Conservation (phyloP, 257 asterid genomes). For the Coffea canephora region DNA sequence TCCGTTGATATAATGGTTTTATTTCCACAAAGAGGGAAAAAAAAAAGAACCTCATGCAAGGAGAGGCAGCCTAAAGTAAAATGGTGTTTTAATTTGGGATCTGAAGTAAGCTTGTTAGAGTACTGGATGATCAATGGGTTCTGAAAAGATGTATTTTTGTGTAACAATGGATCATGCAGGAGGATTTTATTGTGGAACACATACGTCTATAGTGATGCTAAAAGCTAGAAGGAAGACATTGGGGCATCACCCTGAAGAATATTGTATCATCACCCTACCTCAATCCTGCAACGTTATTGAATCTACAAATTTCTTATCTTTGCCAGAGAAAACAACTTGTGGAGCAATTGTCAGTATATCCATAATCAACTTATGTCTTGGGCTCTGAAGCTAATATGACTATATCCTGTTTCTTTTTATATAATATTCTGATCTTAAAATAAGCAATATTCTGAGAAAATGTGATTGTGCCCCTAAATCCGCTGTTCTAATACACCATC, state of each 20-base stretch:
- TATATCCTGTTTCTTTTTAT: too few relatives aligned
- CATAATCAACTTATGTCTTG: too few relatives aligned
- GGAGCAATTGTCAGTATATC: too few relatives aligned
- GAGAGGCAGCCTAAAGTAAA: not conserved
- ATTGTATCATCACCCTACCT: not conserved
- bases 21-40: not conserved
- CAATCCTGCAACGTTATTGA: too few relatives aligned
- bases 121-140: not conserved
- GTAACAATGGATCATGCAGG: not conserved
- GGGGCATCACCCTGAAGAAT: not conserved
- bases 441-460: too few relatives aligned
- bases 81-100: not conserved
- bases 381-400: too few relatives aligned
- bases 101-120: not conserved
- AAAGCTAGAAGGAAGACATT: not conserved
- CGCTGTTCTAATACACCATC: too few relatives aligned
- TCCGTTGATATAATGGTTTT: slow-evolving; percentile 25
- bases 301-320: too few relatives aligned
- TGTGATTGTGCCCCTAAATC: too few relatives aligned
- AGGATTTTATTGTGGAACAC: not conserved
- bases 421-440: too few relatives aligned
- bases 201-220: not conserved
- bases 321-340: too few relatives aligned
- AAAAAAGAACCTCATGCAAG: not conserved
- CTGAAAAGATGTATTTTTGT: not conserved